Conservation (phyloP, 768 basidiomycete species). For the Macrolepiota dolichaula region DNA sequence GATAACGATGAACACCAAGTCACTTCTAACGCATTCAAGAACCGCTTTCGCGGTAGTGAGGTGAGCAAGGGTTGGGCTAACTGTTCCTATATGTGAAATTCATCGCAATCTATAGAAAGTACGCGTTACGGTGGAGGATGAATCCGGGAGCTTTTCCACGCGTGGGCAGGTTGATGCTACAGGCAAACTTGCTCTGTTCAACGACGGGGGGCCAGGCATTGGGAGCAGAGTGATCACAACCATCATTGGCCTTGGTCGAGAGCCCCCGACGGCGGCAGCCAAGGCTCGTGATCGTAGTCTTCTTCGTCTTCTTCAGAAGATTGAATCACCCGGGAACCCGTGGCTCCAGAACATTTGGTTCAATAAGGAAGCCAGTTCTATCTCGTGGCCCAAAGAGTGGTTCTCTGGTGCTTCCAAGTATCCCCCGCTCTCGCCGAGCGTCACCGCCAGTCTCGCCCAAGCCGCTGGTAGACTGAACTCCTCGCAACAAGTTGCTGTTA, state of each 20-base stretch:
- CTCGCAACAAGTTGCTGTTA: conserved; percentile 46
- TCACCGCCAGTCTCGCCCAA: conserved; percentile 7
- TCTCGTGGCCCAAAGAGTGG: conserved; percentile 42
- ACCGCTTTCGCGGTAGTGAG: conserved; percentile 28
- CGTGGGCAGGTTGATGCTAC: conserved; percentile 37
- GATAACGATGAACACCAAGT: conserved; percentile 19
- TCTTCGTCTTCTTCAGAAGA: conserved; percentile 41
- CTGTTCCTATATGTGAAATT: neutral
- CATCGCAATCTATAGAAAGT: conserved; percentile 20
- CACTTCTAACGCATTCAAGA: conserved; percentile 37
- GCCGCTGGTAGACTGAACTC: conserved; percentile 29
- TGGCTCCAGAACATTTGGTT: conserved; percentile 53
- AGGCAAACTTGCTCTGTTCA: conserved; percentile 33
- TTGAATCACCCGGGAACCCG: conserved; percentile 32
- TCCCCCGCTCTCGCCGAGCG: neutral
- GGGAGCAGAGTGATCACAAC: conserved; percentile 28
- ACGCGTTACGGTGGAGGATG: conserved; percentile 23
- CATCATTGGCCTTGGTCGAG: conserved; percentile 38
- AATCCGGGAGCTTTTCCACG: conserved; percentile 33
- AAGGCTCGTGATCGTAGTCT: conserved; percentile 36
- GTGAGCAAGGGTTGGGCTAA: conserved; percentile 23
- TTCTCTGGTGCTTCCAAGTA: conserved; percentile 9
- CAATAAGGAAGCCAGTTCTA: conserved; percentile 22
- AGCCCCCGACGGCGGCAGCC: conserved; percentile 59
- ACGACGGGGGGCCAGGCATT: conserved; percentile 11